Base-by-base conservation (phyloP, 176 grass and related monocot species). In the Aegilops speltoides region DNA sequence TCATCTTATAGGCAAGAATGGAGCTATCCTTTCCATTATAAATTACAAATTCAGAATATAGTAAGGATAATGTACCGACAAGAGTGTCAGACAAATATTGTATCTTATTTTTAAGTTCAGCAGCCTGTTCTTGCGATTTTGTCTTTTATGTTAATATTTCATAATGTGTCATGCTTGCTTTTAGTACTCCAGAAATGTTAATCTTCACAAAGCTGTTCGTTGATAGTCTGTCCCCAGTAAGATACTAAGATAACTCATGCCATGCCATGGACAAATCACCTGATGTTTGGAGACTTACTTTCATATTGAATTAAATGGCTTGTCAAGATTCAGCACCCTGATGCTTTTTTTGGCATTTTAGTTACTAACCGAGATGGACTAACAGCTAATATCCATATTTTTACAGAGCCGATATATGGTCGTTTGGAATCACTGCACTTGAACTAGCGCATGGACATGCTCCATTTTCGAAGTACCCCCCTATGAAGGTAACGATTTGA, bases 401-500 rank as follows among this genome's bases (percentile, higher is more conserved):
- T 91, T 41, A 65, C 93, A 99, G 97, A 89, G 97, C 97, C 88
- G 97, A 96, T 26, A 99, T 99, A 85, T 99, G 97, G 97, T 99
- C 97, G 38, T 99, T 99, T 93, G 97, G 97, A 82, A 99, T 99
- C 85, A 99, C 94, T 78, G 94, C 97, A 23, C 92, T 99, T 82
- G 97, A 99, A 90, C 86, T 99, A 73, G 97, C 97, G 15, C 97
- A 96, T 90, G 97, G 97, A 4, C 94, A 99, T 90, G 97, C 97
- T 90, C 97, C 97, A 7, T 99, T 99, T 86, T 99, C 97, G 7
- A 99, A 99, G 89, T 99, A 99, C 66, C 97, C 97, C 54, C 97
- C 97, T 57, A 99, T 99, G 97, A 99, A 99, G 88, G 97, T 96
- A 91, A 75, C 28, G 19, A 26, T 90, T 12, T 82, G 10, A 10